These are phyloP conservation scores for Achaetomium macrosporum DNA, from an alignment of 2,329 filamentous ascomycete genomes.

Conservation along the genomic window DNA sequence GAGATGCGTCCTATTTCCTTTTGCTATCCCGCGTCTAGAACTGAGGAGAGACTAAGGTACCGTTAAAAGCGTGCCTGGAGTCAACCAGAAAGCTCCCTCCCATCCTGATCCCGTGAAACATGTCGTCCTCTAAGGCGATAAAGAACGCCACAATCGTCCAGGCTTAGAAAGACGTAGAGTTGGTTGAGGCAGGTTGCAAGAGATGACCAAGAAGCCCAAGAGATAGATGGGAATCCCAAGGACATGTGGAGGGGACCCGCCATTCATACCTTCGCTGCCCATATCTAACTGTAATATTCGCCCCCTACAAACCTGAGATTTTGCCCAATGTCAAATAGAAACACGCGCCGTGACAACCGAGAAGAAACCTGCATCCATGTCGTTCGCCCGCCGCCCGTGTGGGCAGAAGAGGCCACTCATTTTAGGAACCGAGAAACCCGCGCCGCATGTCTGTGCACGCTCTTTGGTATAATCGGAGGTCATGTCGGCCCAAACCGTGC, in stretches of 20 bases:
- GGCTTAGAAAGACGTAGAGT: background rate
- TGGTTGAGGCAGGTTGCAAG: conserved; percentile 2
- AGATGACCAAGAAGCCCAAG: conserved; percentile 5
- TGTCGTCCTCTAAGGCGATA: conserved; percentile 9
- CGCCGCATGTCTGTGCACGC: conserved; percentile 12
- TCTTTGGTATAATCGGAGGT: conserved; percentile 14
- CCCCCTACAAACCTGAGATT: conserved; percentile 10
- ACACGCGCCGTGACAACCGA: conserved; percentile 12
- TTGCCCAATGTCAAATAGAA: conserved; percentile 10
- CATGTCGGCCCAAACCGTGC: conserved; percentile 9
- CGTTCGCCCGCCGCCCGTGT: conserved; percentile 1
- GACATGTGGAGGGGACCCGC: background rate
- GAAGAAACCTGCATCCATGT: conserved; percentile 8
- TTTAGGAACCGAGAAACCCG: conserved; percentile 10
- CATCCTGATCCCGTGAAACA: conserved; percentile 7
- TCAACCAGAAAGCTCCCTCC: background rate
- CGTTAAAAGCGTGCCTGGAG: conserved; percentile 1
- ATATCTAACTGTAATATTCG: conserved; percentile 13
- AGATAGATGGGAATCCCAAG: background rate
- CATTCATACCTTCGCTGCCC: conserved; percentile 7
- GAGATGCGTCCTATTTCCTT: conserved; percentile 17
- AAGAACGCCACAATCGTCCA: background rate
- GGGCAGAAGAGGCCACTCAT: conserved; percentile 4
- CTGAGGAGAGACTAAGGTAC: conserved; percentile 7
- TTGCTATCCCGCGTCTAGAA: conserved; percentile 18